These are phyloP conservation scores for Paraphaeosphaeria sporulosa DNA, from an alignment of 2,329 filamentous ascomycete genomes.

Conservation along the genomic window DNA sequence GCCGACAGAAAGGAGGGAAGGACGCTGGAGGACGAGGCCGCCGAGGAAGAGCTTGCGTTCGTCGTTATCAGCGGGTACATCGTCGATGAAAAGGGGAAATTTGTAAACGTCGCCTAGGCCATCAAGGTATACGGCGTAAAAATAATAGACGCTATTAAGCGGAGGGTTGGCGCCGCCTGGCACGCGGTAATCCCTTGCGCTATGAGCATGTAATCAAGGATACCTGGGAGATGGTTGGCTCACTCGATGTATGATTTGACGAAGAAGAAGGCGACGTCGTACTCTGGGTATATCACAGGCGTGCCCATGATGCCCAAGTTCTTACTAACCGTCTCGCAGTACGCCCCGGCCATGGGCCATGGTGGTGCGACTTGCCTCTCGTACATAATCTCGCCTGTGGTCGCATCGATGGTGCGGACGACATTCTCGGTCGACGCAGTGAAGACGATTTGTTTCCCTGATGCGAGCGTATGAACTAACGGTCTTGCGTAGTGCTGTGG, in stretches of 20 bases:
- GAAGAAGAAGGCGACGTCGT: constrained; percentile 39
- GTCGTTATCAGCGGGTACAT: constrained; percentile 57
- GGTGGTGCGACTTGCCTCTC: constrained; percentile 24
- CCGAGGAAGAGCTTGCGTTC: constrained; percentile 59
- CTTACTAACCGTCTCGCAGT: constrained; percentile 21
- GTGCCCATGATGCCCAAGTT: constrained; percentile 33
- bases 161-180: constrained; percentile 38
- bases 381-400: constrained; percentile 23
- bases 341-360: constrained; percentile 24
- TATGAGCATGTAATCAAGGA: background rate
- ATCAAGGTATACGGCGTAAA: constrained; percentile 52
- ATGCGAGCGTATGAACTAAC: constrained; percentile 53
- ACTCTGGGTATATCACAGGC: constrained; percentile 26
- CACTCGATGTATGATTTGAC: constrained; percentile 37
- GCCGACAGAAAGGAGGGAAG: constrained; percentile 57
- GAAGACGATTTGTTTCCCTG: constrained; percentile 27
- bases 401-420: constrained; percentile 29
- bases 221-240: background rate
- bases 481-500: constrained; percentile 58
- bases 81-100: constrained; percentile 61
- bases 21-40: constrained; percentile 62
- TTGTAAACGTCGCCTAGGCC: constrained; percentile 49
- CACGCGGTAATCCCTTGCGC: constrained; percentile 28
- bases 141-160: constrained; percentile 51
- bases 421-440: constrained; percentile 28